Evolutionary conservation across 768 basidiomycete genomes (phyloP).

Genomic region (Agaricus sinodeliciosus): DNA sequence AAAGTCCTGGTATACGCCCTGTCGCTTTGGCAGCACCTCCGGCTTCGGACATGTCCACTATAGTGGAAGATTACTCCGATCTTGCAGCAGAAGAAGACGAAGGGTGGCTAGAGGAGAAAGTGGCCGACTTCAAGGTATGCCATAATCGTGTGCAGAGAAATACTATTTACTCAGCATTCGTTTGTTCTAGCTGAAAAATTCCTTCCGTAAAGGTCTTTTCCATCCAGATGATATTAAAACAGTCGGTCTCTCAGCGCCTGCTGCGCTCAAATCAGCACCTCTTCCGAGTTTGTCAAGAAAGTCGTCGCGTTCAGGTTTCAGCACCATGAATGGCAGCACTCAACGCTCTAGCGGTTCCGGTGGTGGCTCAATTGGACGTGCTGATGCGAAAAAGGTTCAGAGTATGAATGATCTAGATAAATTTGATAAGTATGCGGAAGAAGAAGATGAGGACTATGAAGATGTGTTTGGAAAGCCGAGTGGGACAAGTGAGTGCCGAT

Average conservation of each 20-base stretch:
- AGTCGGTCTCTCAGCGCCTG: conserved; percentile 46
- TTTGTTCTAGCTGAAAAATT: conserved; percentile 56
- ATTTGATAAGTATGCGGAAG: conserved; percentile 83
- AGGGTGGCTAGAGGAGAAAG: conserved; percentile 59
- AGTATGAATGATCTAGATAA: conserved; percentile 72
- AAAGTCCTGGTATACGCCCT: conserved; percentile 52
- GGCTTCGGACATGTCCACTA: conserved; percentile 53
- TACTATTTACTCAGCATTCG: neutral
- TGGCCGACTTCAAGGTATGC: conserved; percentile 76
- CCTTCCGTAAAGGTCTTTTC: conserved; percentile 67
- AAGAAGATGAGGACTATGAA: conserved; percentile 88
- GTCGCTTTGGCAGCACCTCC: conserved; percentile 57
- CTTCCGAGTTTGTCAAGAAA: conserved; percentile 50
- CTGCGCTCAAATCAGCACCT: conserved; percentile 65
- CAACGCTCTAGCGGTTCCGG: conserved; percentile 27
- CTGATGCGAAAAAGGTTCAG: conserved; percentile 50
- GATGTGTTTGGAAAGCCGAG: conserved; percentile 86
- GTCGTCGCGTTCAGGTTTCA: conserved; percentile 44
- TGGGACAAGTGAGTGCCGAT: conserved; percentile 47
- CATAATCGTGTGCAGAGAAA: neutral
- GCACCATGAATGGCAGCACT: conserved; percentile 11
- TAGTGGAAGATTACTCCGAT: conserved; percentile 91
- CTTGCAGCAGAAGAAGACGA: conserved; percentile 77
- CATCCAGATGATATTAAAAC: conserved; percentile 89
- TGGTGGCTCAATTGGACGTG: conserved; percentile 52